phyloP scores from a whole-genome alignment of 257 asterid species.

The Parsonsia alboflavescens region DNA sequence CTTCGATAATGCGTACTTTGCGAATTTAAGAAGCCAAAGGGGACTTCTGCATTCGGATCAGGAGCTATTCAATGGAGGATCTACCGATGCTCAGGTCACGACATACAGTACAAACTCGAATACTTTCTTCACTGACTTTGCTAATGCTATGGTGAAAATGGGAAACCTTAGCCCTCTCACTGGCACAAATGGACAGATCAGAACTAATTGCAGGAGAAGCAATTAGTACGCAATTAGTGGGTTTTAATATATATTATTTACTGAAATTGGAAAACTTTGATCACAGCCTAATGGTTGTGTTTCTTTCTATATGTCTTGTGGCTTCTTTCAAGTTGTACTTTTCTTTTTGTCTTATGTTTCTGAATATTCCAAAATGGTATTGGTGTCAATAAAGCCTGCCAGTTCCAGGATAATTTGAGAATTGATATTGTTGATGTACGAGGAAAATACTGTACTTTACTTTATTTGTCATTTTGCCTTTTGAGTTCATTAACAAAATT shows the following conservation, averaged over 20 bases:
- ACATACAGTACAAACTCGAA: constrained; percentile 39
- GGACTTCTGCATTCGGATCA: constrained; percentile 73
- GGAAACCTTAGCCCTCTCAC: constrained; percentile 60
- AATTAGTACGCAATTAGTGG: too few species aligned
- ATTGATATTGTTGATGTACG: too few species aligned
- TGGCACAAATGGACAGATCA: constrained; percentile 57
- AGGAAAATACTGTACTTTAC: too few species aligned
- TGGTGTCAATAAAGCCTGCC: neutral
- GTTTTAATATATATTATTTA: neutral
- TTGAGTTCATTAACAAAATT: too few species aligned
- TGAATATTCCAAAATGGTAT: neutral
- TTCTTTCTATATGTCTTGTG: too few species aligned
- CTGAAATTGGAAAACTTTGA: neutral
- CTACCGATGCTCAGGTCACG: constrained; percentile 56
- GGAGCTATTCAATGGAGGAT: constrained; percentile 51
- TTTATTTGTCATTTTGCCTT: too few species aligned
- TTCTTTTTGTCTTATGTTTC: neutral
- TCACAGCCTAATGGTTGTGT: neutral
- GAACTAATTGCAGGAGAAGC: constrained; percentile 50
- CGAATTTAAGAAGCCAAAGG: constrained; percentile 26
- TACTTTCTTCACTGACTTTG: constrained; percentile 53
- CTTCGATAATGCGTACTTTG: constrained; percentile 53
- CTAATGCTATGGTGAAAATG: constrained; percentile 69
- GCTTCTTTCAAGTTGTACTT: neutral
- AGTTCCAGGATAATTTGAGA: too few species aligned